Percentiles rank a stretch among this genome's conserved stretches.
Conservation (phyloP, 139 green algal genomes). For the Chlorella ohadii region DNA sequence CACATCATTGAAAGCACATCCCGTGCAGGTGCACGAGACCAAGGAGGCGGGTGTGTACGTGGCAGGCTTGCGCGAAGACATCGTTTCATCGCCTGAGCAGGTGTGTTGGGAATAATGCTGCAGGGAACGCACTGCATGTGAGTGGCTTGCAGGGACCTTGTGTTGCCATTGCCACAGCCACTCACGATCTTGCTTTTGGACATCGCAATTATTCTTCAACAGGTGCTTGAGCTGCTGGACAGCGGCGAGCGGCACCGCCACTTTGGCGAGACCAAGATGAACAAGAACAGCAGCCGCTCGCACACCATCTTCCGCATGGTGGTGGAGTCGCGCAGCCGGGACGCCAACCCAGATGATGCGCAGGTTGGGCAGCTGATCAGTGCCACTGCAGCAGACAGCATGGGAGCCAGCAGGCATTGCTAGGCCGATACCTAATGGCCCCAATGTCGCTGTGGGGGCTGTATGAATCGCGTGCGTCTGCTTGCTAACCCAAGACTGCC, state of each 20-base stretch:
- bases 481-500: no score
- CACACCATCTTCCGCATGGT: slow-evolving; percentile 99
- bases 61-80: slow-evolving; percentile 92
- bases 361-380: neutral
- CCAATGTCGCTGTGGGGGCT: no score
- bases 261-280: slow-evolving; percentile 97
- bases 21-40: slow-evolving; percentile 75
- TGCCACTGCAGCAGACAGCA: no score
- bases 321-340: slow-evolving; percentile 73
- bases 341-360: slow-evolving; percentile 37
- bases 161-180: no score
- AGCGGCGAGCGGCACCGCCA: slow-evolving; percentile 82
- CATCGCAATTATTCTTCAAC: no score
- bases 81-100: slow-evolving; percentile 84
- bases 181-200: no score
- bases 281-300: slow-evolving; percentile 84
- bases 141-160: no score
- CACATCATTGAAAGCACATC: no score
- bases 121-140: no score
- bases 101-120: slow-evolving; percentile 46
- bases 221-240: slow-evolving; percentile 86
- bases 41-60: slow-evolving; percentile 91
- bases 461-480: no score
- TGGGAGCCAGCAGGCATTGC: no score
- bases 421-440: no score